Base-by-base conservation (phyloP, 331 rosid species). In the Acacia concinna region DNA sequence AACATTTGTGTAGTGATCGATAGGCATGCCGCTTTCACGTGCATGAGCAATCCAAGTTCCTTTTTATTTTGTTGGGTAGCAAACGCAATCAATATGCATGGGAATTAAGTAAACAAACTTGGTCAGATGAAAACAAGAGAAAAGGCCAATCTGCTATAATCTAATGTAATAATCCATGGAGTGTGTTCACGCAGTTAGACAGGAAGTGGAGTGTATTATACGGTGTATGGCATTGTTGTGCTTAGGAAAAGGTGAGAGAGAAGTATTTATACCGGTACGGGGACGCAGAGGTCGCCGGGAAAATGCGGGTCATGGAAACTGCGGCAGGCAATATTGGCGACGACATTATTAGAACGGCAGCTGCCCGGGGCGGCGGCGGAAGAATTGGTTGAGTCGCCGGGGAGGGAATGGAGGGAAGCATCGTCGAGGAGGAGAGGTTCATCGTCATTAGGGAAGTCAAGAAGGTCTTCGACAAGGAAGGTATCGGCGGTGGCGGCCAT, bases 381-480 rank as follows among this genome's bases (percentile, higher is more conserved):
- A 4, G 94, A 88, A 23, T 87, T 88, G 7, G 89, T 54, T 25
- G 92, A 87, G 71, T 79, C 81, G 20, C 84, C 85, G 4, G 86
- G 31, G 57, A 73, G 65, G 14, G 79, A 75, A 67, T 81, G 89
- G 0, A 84, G 44, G 8, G 62, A 64, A 30, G 38, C n/a, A 40
- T 31, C 41, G 27, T 90, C 89, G 21, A 75, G 28, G 38, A 79
- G 76, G 84, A 72, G 44, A n/a, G 66, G 80, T 15, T 85, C 89
- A 2, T 71, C 75, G 59, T 91, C 92, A 49, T 92, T 89, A 71
- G 96, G 68, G 59, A 94, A 90, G 80, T 94, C 84, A 8, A 94
- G 91, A 67, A 94, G 92, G 78, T 94, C 98, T 49, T 94, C 98
- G 0, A 94, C 89, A 23, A 89, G 65, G 76, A 92, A 94, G 34